A percentile compares a stretch with the other conserved stretches of the same genome.
These are phyloP conservation scores for Ceratorhiza oryzae-sativae DNA, from an alignment of 1,284 basidiomycete species.

Conservation along the genomic window DNA sequence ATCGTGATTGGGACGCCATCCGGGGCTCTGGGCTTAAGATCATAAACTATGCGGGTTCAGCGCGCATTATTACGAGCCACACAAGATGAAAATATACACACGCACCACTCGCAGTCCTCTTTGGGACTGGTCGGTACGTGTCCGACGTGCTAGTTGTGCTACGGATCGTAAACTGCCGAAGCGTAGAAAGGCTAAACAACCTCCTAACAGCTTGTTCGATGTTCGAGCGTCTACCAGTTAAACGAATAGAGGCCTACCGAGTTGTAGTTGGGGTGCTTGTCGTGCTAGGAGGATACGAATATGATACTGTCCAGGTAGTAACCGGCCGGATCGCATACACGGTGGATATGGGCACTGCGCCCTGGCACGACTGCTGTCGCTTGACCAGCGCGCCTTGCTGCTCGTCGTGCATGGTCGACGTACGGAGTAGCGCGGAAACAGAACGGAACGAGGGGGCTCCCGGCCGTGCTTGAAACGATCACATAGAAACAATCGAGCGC, in stretches of 20 bases:
- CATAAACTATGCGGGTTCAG: neutral
- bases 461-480: neutral
- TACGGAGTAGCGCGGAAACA: neutral
- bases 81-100: neutral
- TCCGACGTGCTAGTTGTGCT: neutral
- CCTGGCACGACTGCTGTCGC: neutral
- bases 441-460: neutral
- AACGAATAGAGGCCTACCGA: neutral
- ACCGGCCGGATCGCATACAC: neutral
- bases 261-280: neutral
- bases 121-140: neutral
- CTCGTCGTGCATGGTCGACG: neutral
- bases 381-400: neutral
- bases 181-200: neutral
- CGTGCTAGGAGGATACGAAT: neutral
- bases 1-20: slow-evolving; percentile 11
- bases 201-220: neutral
- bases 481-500: neutral
- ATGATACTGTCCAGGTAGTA: slow-evolving; percentile 1
- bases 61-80: neutral
- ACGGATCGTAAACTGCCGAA: too few relatives aligned
- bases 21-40: neutral
- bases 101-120: neutral
- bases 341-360: neutral
- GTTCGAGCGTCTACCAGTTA: too few relatives aligned